Base-by-base conservation (phyloP, 768 basidiomycete species). In the Pleurotus ostreatus region DNA sequence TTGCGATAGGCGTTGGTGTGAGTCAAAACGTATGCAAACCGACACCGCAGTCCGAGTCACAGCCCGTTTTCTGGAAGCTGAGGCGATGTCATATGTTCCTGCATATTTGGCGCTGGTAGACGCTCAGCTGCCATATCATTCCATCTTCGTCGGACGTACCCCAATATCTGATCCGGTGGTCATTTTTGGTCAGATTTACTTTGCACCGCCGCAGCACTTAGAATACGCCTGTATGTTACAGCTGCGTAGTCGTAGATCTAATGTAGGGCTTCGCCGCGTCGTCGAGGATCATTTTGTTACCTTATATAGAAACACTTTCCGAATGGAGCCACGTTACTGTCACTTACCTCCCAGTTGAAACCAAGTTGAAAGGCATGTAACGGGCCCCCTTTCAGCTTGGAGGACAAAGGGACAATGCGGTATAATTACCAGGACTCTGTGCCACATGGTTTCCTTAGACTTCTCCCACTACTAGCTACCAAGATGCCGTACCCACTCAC, bases 1-100 rank as follows among this genome's bases (percentile, higher is more conserved):
- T 53, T 16, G 51, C 51, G 51, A 53, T 53, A 40, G 39, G 51
- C 16, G 39, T 34, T 40, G 38, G 20, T 40, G 51, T 53, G 51
- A 53, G 51, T 53, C 51, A 53, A 43, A 22, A 41, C 39, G 51
- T 53, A 25, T 25, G 30, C 30, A 34, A 34, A 34, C 30, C 30
- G 30, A 34, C 30, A 34, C 30, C 30, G 30, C 30, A 34, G 30
- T 34, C 41, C 41, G 20, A 40, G 51, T 40, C 38, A 40, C 51
- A 53, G 16, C 23, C 16, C 22, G 26, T 16, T 53, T 53, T 53
- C 51, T 53, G 51, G 51, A 53, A 53, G 39, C 22, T 16, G 16
- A 20, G 22, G 46, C 30, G 30, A 34, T 34, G 23, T 41, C 51
- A 53, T 39, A 53, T 40, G 51, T 41, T 53, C 20, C 11, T 22